Percentiles rank a stretch among this genome's conserved stretches.
Conservation (phyloP, 2,329 filamentous ascomycete genomes). For the Nemania abortiva region DNA sequence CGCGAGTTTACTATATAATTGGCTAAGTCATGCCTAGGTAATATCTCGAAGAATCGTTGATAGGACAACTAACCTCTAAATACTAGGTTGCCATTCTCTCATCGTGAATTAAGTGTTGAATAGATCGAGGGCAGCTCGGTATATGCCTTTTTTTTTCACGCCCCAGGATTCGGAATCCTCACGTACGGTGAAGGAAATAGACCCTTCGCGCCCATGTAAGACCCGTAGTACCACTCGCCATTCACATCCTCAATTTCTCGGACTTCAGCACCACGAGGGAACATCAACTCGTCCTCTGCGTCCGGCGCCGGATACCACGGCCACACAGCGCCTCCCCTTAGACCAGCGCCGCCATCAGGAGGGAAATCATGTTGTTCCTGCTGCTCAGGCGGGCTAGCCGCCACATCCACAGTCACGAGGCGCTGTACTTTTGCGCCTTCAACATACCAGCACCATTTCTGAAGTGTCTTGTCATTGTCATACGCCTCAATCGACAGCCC, state of each 20-base stretch:
- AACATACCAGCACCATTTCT: slow-evolving; percentile 66
- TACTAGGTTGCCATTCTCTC: neutral
- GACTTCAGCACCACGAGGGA: slow-evolving; percentile 86
- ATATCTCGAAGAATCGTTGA: neutral
- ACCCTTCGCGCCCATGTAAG: slow-evolving; percentile 83
- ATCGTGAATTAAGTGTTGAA: neutral
- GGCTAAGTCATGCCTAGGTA: neutral
- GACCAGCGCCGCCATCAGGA: slow-evolving; percentile 79
- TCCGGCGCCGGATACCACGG: slow-evolving; percentile 78
- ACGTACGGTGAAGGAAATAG: slow-evolving; percentile 87
- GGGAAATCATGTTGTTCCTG: slow-evolving; percentile 64
- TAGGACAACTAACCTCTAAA: neutral
- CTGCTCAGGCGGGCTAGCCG: slow-evolving; percentile 55
- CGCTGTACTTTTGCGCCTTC: slow-evolving; percentile 57
- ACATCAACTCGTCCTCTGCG: slow-evolving; percentile 80
- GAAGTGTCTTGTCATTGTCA: slow-evolving; percentile 54
- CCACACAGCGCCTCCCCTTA: slow-evolving; percentile 75
- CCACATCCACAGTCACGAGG: slow-evolving; percentile 65
- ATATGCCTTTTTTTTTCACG: slow-evolving; percentile 9
- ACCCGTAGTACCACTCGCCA: slow-evolving; percentile 89
- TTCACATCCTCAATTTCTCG: slow-evolving; percentile 88
- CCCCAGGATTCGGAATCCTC: slow-evolving; percentile 55
- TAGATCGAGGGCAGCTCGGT: neutral
- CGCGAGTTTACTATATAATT: neutral
- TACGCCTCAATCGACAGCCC: slow-evolving; percentile 72